A percentile compares a stretch with the other conserved stretches of the same genome.
These are phyloP conservation scores for Colletotrichum sp. DNA, from an alignment of 2,329 filamentous ascomycete species.

Conservation along the genomic window DNA sequence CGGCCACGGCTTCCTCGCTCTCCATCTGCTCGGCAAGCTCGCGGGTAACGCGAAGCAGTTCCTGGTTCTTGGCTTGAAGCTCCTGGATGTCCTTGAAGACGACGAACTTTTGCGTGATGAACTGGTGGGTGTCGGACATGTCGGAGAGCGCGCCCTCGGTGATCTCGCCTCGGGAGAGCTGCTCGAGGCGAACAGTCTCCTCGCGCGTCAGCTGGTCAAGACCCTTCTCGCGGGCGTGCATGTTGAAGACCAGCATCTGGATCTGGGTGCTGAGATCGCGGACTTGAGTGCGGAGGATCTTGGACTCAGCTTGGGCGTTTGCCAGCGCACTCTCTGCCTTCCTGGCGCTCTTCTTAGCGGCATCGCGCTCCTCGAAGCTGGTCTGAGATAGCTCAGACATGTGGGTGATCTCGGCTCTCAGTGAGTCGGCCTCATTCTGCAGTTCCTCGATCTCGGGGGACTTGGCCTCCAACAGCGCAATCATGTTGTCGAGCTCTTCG, in stretches of 20 bases:
- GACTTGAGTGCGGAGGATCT: conserved; percentile 84
- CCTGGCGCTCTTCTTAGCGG: conserved; percentile 77
- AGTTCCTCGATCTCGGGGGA: conserved; percentile 89
- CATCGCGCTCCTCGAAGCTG: conserved; percentile 80
- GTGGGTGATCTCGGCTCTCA: conserved; percentile 81
- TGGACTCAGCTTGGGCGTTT: conserved; percentile 69
- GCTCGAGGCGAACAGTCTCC: conserved; percentile 77
- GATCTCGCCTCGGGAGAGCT: conserved; percentile 77
- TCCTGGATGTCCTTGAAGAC: conserved; percentile 87
- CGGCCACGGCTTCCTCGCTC: conserved; percentile 80
- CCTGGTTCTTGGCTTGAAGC: conserved; percentile 86
- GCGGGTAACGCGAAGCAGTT: conserved; percentile 81
- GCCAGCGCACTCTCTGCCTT: conserved; percentile 78
- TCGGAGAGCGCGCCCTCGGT: conserved; percentile 73
- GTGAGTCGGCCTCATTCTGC: conserved; percentile 77
- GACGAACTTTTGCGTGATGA: conserved; percentile 89
- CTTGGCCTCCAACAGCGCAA: conserved; percentile 83
- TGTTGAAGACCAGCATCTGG: conserved; percentile 87
- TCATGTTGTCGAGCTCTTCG: conserved; percentile 82
- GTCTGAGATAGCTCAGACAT: conserved; percentile 87
- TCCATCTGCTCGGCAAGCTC: conserved; percentile 90
- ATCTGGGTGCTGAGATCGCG: conserved; percentile 90
- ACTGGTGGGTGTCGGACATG: conserved; percentile 82
- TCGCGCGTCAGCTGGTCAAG: conserved; percentile 72
- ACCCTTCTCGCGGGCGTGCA: conserved; percentile 82